A percentile compares a stretch with the other conserved stretches of the same genome.
Evolutionary conservation across 2,329 filamentous ascomycete species (phyloP).

Genomic region (Fusarium sp.): DNA sequence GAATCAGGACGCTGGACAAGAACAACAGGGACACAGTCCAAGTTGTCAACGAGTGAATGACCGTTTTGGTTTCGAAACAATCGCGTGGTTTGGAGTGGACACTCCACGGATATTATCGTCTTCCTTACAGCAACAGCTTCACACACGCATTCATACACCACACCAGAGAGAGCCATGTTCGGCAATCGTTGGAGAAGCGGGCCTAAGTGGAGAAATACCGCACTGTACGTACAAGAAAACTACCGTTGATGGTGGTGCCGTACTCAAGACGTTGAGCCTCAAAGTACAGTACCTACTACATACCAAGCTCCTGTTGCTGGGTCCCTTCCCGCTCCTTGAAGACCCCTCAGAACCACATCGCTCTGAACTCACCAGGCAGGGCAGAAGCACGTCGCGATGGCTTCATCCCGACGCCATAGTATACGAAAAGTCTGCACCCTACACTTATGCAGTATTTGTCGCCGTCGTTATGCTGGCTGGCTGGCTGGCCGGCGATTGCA

Average conservation of each 20-base stretch:
- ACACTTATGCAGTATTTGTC: conserved; percentile 9
- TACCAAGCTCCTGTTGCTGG: conserved; percentile 40
- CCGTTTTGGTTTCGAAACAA: conserved; percentile 19
- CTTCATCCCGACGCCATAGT: conserved; percentile 33
- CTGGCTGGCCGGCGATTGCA: conserved; percentile 16
- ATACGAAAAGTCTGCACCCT: not conserved
- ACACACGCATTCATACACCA: conserved; percentile 23
- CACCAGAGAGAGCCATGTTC: conserved; percentile 42
- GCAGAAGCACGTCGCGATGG: conserved; percentile 34
- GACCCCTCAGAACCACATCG: conserved; percentile 42
- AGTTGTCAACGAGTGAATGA: not conserved
- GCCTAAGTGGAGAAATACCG: conserved; percentile 40
- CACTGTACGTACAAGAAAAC: conserved; percentile 25
- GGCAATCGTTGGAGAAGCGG: conserved; percentile 49
- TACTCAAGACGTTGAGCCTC: conserved; percentile 42
- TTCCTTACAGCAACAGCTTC: conserved; percentile 2
- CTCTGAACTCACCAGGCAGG: conserved; percentile 23
- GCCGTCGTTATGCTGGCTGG: conserved; percentile 13
- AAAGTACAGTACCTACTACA: conserved; percentile 17
- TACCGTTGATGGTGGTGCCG: conserved; percentile 44
- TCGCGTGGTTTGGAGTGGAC: not conserved
- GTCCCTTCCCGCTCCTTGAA: conserved; percentile 43
- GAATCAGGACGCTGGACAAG: conserved; percentile 32
- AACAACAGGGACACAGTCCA: conserved; percentile 20
- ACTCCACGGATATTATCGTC: conserved; percentile 13